Evolutionary conservation across 169 alveolate species (phyloP).

Genomic region (Plasmodium cynomolgi): DNA sequence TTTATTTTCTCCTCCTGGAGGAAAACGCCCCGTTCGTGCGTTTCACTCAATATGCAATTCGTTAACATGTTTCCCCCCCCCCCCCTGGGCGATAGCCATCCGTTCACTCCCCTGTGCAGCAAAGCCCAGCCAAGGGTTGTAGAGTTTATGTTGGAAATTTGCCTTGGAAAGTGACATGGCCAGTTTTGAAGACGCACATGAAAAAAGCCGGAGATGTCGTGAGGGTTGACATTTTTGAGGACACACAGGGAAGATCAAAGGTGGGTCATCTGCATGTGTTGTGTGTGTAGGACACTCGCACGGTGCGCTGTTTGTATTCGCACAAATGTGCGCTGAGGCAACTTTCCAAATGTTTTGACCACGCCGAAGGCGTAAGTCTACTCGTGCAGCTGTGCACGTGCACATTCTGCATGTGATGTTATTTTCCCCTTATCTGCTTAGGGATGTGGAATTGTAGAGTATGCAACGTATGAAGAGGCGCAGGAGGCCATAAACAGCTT

Average conservation of each 20-base stretch:
- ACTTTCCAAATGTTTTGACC: neutral
- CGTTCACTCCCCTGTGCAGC: neutral
- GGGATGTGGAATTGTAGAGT: slow-evolving; percentile 91
- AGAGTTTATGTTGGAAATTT: slow-evolving; percentile 93
- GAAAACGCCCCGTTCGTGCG: neutral
- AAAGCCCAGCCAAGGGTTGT: slow-evolving; percentile 83
- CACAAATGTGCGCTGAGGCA: neutral
- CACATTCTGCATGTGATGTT: neutral
- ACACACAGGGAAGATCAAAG: slow-evolving; percentile 90
- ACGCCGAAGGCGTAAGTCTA: neutral
- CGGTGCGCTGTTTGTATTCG: neutral
- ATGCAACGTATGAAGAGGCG: slow-evolving; percentile 86
- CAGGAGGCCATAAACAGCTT: slow-evolving; percentile 86
- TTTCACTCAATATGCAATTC: neutral
- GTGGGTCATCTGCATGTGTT: slow-evolving; percentile 44
- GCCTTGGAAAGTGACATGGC: slow-evolving; percentile 93
- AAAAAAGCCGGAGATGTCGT: slow-evolving; percentile 92
- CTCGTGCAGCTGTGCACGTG: neutral
- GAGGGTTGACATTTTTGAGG: slow-evolving; percentile 92
- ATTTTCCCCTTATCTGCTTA: slow-evolving; percentile 5
- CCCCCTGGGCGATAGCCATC: neutral
- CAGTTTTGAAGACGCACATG: slow-evolving; percentile 92
- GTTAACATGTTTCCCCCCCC: neutral
- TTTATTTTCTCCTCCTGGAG: neutral
- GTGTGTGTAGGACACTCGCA: neutral